Percentiles rank a stretch among this genome's conserved stretches.
Conservation (phyloP, 2,329 filamentous ascomycete species). For the Fusarium setosum region DNA sequence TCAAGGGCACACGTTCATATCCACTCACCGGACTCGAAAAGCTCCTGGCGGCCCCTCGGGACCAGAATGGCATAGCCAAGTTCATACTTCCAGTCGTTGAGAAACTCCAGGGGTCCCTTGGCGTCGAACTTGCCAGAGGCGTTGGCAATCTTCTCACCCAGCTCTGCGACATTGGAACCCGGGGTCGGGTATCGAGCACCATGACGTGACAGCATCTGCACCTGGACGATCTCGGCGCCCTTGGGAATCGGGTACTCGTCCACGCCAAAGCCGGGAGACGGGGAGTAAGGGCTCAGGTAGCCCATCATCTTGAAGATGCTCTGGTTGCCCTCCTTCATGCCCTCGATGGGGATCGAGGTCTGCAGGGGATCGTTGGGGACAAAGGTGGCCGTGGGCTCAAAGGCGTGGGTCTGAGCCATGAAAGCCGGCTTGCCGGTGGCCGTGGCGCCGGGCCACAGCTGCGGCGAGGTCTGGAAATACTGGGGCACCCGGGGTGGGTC, state of each 20-base stretch:
- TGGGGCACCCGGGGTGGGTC: constrained; percentile 62
- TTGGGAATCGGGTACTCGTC: constrained; percentile 75
- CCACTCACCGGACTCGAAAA: constrained; percentile 71
- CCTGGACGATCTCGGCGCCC: constrained; percentile 75
- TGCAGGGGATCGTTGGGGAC: constrained; percentile 77
- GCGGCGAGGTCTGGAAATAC: constrained; percentile 71
- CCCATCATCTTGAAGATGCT: constrained; percentile 80
- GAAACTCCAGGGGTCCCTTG: constrained; percentile 70
- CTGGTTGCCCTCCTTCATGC: constrained; percentile 64
- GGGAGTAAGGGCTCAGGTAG: constrained; percentile 74
- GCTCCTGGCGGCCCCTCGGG: constrained; percentile 77
- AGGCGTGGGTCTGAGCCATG: constrained; percentile 76
- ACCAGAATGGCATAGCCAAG: constrained; percentile 79
- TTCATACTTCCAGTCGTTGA: constrained; percentile 76
- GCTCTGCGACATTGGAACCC: constrained; percentile 63
- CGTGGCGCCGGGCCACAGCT: constrained; percentile 73
- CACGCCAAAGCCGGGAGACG: constrained; percentile 79
- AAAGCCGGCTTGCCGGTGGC: constrained; percentile 78
- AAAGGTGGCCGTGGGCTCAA: constrained; percentile 73
- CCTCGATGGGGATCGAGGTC: constrained; percentile 75
- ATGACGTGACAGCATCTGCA: constrained; percentile 79
- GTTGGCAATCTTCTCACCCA: constrained; percentile 69
- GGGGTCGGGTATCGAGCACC: constrained; percentile 79
- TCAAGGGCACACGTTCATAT: neutral
- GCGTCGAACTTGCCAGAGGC: constrained; percentile 65